Percentiles rank a stretch among this genome's conserved stretches.
phyloP scores from a whole-genome alignment of 2,329 filamentous ascomycete genomes.

The Arthrobotrys sinensis region DNA sequence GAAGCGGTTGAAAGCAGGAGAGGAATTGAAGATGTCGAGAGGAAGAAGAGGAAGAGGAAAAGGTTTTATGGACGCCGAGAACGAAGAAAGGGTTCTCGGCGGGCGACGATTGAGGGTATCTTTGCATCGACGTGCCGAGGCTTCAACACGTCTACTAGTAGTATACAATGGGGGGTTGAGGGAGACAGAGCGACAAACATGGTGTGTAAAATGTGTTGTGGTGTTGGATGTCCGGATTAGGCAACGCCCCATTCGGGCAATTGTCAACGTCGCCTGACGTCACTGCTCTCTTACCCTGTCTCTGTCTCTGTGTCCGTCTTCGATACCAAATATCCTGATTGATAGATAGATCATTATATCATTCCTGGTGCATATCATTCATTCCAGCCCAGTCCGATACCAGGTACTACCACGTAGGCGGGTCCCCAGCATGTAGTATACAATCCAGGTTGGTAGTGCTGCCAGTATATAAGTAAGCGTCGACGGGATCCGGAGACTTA shows the following conservation, averaged over 20 bases:
- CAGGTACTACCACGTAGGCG: no score
- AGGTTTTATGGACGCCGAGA: not conserved
- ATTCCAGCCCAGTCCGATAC: no score
- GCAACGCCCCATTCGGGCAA: constrained; percentile 38
- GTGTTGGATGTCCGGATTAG: constrained; percentile 43
- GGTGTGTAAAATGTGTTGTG: not conserved
- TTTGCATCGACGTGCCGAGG: no score
- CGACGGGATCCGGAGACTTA: constrained; percentile 5
- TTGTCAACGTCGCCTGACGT: constrained; percentile 20
- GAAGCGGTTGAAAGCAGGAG: constrained; percentile 58
- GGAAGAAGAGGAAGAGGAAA: constrained; percentile 59
- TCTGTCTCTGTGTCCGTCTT: not conserved
- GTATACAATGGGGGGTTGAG: no score
- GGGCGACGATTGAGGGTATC: no score
- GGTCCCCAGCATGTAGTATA: no score
- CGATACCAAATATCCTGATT: not conserved
- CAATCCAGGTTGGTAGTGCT: no score
- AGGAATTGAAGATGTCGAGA: constrained; percentile 40
- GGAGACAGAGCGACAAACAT: not conserved
- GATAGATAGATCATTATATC: no score
- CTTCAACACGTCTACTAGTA: no score
- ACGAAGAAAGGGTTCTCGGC: no score
- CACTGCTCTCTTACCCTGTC: not conserved
- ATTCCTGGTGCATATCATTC: no score
- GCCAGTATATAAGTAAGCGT: not conserved